These are phyloP conservation scores for Laetiporus sulphureus DNA, from an alignment of 1,284 basidiomycete species.

Conservation along the genomic window DNA sequence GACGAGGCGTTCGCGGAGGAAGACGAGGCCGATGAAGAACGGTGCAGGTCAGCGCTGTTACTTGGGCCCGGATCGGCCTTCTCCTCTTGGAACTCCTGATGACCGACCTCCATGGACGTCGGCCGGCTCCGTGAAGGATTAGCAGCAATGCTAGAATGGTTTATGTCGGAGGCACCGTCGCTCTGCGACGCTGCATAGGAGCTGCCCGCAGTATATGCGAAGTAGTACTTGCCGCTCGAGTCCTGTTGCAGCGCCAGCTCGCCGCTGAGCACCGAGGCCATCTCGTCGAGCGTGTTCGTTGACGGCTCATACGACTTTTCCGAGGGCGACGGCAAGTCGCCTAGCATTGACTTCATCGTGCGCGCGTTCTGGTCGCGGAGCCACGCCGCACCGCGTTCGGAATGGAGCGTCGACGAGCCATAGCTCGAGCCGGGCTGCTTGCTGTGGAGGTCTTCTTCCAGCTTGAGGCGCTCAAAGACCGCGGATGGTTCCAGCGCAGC, in stretches of 20 bases:
- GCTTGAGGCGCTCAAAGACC: slow-evolving; percentile 52
- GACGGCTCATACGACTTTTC: slow-evolving; percentile 42
- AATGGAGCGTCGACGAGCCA: slow-evolving; percentile 37
- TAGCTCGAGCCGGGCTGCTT: slow-evolving; percentile 37
- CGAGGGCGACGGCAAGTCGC: slow-evolving; percentile 53
- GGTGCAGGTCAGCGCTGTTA: no score
- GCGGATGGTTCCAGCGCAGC: slow-evolving; percentile 28
- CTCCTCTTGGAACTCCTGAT: slow-evolving; percentile 44
- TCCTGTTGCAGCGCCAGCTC: slow-evolving; percentile 62
- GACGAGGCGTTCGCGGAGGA: slow-evolving; percentile 15
- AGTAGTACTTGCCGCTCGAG: slow-evolving; percentile 66
- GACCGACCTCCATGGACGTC: slow-evolving; percentile 55
- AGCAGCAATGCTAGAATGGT: slow-evolving; percentile 16
- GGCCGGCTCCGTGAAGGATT: slow-evolving; percentile 31
- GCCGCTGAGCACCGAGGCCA: slow-evolving; percentile 38
- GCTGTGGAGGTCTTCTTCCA: slow-evolving; percentile 39
- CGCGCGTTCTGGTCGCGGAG: slow-evolving; percentile 74
- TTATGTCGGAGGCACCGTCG: slow-evolving; percentile 32
- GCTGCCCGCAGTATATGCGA: slow-evolving; percentile 54
- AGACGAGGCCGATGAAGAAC: no score
- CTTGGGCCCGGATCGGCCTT: slow-evolving; percentile 11
- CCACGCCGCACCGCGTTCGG: slow-evolving; percentile 74
- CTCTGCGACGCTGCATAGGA: slow-evolving; percentile 41
- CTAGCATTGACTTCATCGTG: slow-evolving; percentile 51
- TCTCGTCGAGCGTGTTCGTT: slow-evolving; percentile 22